Evolutionary conservation across 2,329 filamentous ascomycete genomes (phyloP), one percentile per base, ranked within the genome.

Genomic region (Botryotinia narcissicola): DNA sequence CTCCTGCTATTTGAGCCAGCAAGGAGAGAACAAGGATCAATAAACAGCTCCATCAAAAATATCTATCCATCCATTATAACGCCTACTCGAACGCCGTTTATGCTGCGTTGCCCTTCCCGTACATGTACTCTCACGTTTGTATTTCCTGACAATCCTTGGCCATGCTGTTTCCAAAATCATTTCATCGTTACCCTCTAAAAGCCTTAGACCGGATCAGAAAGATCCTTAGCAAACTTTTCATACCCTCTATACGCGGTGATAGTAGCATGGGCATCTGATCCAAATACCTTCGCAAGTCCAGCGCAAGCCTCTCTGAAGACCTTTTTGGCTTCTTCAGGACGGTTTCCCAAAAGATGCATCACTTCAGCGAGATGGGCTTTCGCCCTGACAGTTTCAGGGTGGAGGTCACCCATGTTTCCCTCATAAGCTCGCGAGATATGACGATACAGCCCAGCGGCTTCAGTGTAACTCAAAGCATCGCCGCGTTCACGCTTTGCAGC

Each of bases 301-400:
- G 74, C 75, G 72, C 76, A 77, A 14, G 75, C 74, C 66, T 79
- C 77, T 57, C 77, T 77, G 73, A 78, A 78, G 40, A 78, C 32
- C 32, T 73, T 77, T 73, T 75, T 78, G 0, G 76, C 75, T 67
- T 77, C 77, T 37, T 75, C 71, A n/a, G 75, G 74, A 57, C 74
- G 71, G 1, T 71, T 64, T 25, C 72, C 73, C 14, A 74, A 57
- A 46, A 73, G 74, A 57, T 75, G 70, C 70, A 78, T 73, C 18
- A 77, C 73, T 54, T 78, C 75, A 20, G 77, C 77, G 35, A 76
- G 73, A 35, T 76, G 66, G 16, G 71, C 74, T 59, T 78, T 76
- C 25, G 74, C 75, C 66, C 76, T 77, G 42, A 78, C 51, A 5
- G 77, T 79, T 66, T 78, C 78, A 5, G 78, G 77, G 63, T 79